Evolutionary conservation across 768 basidiomycete genomes (phyloP), one percentile per base, ranked within the genome.

Genomic region (Dioszegia hungarica): DNA sequence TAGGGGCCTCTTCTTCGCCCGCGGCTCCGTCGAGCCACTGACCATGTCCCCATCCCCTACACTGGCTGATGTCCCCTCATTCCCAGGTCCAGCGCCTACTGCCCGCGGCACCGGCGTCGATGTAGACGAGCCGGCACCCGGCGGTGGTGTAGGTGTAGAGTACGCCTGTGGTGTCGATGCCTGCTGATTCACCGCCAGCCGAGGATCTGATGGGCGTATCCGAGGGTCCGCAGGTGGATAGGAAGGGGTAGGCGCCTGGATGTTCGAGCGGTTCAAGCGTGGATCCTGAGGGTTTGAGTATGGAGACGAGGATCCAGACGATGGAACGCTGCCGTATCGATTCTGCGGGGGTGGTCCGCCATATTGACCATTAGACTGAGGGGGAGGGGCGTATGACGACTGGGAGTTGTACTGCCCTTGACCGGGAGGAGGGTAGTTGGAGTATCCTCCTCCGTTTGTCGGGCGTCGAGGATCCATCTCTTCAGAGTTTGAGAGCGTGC

Each of bases 1-100:
- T 43, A 95, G 73, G 1, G 90, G 90, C 11, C 88, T 80, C 11
- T 81, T 78, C 75, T 84, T 90, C 14, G 54, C 57, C 29, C 56
- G 55, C 17, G 54, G 43, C 46, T 57, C 60, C 2, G 40, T 31
- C 25, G 38, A 41, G 56, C 65, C 33, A 46, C 29, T 44, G 27
- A 22, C 33, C 34, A 56, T 57, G 3, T 57, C 48, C 10, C 9
- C 39, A 49, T 57, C 56, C 15, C 48, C 56, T 31, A 8, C 39
- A 2, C 28, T 27, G 4, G 15, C 31, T 14, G n/a, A 19, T 14
- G 24, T 5, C 8, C 39, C 54, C 12, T 3, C 31, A 12, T 22
- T 25, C n/a, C 24, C 52, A 14, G 14, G 11, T 9, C 14, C 10
- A 6, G 24, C 20, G 10, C 31, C 48, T 12, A 33, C 34, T 3